Conservation (phyloP, 1,139 yeast genomes). For the Sugiyamaella pinicola region DNA sequence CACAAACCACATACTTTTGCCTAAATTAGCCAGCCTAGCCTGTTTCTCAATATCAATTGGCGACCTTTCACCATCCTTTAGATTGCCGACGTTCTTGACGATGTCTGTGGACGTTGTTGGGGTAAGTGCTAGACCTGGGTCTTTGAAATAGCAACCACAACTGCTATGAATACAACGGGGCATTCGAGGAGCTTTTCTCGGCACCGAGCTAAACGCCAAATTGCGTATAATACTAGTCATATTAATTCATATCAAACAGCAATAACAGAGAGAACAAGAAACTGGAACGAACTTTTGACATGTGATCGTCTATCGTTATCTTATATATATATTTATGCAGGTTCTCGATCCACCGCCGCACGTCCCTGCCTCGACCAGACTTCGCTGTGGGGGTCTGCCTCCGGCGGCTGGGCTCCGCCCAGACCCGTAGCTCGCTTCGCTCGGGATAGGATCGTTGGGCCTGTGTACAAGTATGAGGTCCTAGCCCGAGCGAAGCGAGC, state of each 20-base stretch:
- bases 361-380: not conserved
- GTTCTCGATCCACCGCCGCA: not conserved
- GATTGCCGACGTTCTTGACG: not conserved
- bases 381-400: not conserved
- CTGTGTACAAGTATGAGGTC: too few relatives aligned
- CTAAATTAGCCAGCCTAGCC: conserved; percentile 55
- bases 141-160: not conserved
- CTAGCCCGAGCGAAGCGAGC: not conserved
- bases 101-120: not conserved
- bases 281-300: not conserved
- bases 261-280: not conserved
- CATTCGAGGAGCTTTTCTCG: not conserved
- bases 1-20: conserved; percentile 37
- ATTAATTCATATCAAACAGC: not conserved
- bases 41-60: conserved; percentile 22
- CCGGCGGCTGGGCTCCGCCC: not conserved
- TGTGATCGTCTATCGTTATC: not conserved
- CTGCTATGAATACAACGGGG: not conserved
- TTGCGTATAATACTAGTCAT: conserved; percentile 4
- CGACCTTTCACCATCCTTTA: not conserved
- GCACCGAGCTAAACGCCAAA: not conserved
- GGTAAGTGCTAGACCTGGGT: not conserved
- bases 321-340: not conserved
- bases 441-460: too few relatives aligned
- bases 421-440: not conserved